Conservation (phyloP, 768 basidiomycete genomes). For the Xanthoconium stramineum region DNA sequence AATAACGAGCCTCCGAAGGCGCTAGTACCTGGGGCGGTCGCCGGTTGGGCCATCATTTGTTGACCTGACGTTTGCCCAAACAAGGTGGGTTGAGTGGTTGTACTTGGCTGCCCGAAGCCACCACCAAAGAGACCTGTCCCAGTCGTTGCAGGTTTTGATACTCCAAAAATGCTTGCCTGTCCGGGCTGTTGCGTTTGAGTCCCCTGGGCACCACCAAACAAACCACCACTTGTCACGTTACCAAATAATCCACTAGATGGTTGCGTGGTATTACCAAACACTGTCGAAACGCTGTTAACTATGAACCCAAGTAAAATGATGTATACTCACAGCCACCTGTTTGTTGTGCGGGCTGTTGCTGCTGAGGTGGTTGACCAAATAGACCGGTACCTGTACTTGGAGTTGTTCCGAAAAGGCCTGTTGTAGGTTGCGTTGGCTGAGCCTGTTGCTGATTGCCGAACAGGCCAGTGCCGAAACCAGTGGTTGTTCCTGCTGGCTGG, state of each 20-base stretch:
- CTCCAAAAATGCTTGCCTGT: conserved; percentile 29
- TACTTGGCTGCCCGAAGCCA: conserved; percentile 42
- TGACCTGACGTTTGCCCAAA: conserved; percentile 57
- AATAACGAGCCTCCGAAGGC: conserved; percentile 47
- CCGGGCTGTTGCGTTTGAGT: conserved; percentile 37
- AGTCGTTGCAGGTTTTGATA: conserved; percentile 31
- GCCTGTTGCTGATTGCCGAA: conserved; percentile 27
- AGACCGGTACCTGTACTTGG: conserved; percentile 24
- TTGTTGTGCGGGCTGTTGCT: conserved; percentile 39
- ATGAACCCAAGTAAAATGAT: background rate
- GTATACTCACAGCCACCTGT: conserved; percentile 34
- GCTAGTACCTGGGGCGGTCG: conserved; percentile 25
- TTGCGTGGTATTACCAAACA: conserved; percentile 37
- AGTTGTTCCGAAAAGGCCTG: conserved; percentile 30
- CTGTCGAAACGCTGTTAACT: conserved; percentile 22
- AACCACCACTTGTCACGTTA: conserved; percentile 30
- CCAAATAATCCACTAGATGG: conserved; percentile 37
- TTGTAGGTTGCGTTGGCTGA: conserved; percentile 24
- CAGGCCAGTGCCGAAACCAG: conserved; percentile 35
- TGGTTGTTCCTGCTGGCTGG: conserved; percentile 37
- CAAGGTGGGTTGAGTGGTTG: conserved; percentile 34
- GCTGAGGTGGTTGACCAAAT: conserved; percentile 34
- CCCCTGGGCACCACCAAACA: conserved; percentile 35
- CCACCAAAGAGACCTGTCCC: conserved; percentile 49
- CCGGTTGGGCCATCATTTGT: conserved; percentile 35